Evolutionary conservation across 202 grass and related monocot genomes (phyloP).

Genomic region (Hordeum pubiflorum): DNA sequence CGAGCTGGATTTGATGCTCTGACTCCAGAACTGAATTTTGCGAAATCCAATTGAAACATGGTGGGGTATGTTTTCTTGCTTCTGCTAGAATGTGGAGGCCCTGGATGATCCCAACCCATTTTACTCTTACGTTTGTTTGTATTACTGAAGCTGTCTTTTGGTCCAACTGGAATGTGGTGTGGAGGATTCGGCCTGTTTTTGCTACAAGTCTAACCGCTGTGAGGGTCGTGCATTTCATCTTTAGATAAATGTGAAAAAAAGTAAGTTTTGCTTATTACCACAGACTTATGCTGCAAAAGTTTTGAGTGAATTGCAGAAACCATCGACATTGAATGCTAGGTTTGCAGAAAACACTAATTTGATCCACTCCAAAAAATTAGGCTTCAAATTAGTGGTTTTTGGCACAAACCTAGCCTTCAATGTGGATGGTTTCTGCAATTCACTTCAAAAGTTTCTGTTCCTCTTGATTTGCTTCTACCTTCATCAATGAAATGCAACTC

Average conservation of each 20-base stretch:
- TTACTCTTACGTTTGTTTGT: background rate
- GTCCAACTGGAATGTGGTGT: background rate
- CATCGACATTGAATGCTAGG: too few relatives aligned
- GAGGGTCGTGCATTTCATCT: background rate
- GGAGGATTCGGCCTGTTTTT: background rate
- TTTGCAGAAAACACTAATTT: too few relatives aligned
- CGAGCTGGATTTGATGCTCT: slow-evolving; percentile 21
- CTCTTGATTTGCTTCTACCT: background rate
- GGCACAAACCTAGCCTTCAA: too few relatives aligned
- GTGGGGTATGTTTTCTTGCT: slow-evolving; percentile 8
- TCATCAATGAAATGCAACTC: too few relatives aligned
- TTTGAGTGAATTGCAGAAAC: background rate
- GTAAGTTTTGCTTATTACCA: background rate
- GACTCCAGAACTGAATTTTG: background rate
- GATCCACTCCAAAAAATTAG: too few relatives aligned
- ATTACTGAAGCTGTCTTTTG: background rate
- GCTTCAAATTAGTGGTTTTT: too few relatives aligned
- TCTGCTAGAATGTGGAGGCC: background rate
- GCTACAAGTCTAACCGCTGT: background rate
- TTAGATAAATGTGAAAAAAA: background rate
- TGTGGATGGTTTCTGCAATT: too few relatives aligned
- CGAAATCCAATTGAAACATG: slow-evolving; percentile 9
- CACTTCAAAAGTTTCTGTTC: background rate
- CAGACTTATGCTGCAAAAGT: background rate
- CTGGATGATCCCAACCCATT: background rate